These are phyloP conservation scores for Xerophyta viscosa DNA, from an alignment of 106 monocot genomes.

Conservation along the genomic window DNA sequence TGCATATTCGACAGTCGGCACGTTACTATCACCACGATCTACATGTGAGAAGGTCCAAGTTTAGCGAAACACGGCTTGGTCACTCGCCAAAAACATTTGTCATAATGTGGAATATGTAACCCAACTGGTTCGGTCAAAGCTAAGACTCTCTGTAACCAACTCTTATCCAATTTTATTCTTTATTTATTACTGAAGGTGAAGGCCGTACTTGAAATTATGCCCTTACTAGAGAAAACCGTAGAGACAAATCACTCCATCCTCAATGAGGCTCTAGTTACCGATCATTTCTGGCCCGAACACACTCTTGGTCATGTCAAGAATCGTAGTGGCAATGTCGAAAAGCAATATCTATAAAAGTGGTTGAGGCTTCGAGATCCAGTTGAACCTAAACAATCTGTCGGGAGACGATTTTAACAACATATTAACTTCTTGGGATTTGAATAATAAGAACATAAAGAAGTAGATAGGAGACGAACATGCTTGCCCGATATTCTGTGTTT, in stretches of 20 bases:
- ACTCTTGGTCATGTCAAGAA: constrained; percentile 4
- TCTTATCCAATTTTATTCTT: background rate
- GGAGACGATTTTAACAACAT: constrained; percentile 37
- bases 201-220: background rate
- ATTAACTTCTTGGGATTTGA: background rate
- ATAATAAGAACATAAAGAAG: background rate
- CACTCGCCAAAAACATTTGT: too few species aligned
- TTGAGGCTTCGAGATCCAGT: constrained; percentile 14
- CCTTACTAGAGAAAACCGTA: constrained; percentile 6
- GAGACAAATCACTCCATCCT: background rate
- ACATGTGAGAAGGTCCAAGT: too few species aligned
- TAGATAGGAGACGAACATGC: background rate
- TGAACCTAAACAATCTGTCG: constrained; percentile 35
- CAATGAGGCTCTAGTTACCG: background rate
- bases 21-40: too few species aligned
- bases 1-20: too few species aligned
- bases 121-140: too few species aligned
- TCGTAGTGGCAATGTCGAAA: constrained; percentile 4
- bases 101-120: too few species aligned
- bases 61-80: too few species aligned
- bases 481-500: constrained; percentile 7
- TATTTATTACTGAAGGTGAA: background rate
- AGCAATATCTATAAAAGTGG: background rate
- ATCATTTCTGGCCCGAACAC: constrained; percentile 21
- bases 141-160: too few species aligned